Evolutionary conservation across 805 yeast genomes (phyloP).

Genomic region (Candida golubevii): DNA sequence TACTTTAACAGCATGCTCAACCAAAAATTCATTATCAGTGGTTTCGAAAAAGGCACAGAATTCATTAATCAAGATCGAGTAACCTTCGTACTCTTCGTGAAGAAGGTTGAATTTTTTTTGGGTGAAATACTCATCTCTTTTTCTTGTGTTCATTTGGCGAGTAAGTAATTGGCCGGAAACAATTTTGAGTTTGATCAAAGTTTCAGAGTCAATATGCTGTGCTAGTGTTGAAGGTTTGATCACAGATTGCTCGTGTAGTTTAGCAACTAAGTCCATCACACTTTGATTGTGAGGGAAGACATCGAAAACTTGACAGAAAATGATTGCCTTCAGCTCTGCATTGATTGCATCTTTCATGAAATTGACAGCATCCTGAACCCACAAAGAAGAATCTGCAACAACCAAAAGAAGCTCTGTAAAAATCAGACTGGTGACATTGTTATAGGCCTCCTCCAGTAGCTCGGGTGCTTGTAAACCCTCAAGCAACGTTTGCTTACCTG

Average conservation of each 20-base stretch:
- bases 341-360: constrained; percentile 28
- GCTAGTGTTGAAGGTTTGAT: constrained; percentile 33
- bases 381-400: constrained; percentile 20
- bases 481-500: constrained; percentile 30
- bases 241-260: constrained; percentile 18
- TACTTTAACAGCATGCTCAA: constrained; percentile 42
- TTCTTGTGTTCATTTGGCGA: constrained; percentile 31
- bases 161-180: constrained; percentile 33
- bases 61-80: constrained; percentile 55
- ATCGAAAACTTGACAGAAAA: constrained; percentile 36
- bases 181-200: constrained; percentile 23
- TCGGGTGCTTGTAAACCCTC: constrained; percentile 28
- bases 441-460: constrained; percentile 16
- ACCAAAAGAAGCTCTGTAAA: constrained; percentile 33
- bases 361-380: constrained; percentile 15
- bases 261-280: constrained; percentile 17
- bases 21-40: constrained; percentile 37
- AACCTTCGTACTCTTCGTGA: constrained; percentile 77
- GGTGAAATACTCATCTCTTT: constrained; percentile 43
- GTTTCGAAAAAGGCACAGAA: constrained; percentile 40
- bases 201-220: constrained; percentile 25
- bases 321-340: constrained; percentile 28
- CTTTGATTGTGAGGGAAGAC: constrained; percentile 30
- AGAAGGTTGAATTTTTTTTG: constrained; percentile 60
- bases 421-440: constrained; percentile 20